A percentile compares a stretch with the other conserved stretches of the same genome.
phyloP scores from a whole-genome alignment of 129 eudicot species.

The Pseudognaphalium luteoalbum region DNA sequence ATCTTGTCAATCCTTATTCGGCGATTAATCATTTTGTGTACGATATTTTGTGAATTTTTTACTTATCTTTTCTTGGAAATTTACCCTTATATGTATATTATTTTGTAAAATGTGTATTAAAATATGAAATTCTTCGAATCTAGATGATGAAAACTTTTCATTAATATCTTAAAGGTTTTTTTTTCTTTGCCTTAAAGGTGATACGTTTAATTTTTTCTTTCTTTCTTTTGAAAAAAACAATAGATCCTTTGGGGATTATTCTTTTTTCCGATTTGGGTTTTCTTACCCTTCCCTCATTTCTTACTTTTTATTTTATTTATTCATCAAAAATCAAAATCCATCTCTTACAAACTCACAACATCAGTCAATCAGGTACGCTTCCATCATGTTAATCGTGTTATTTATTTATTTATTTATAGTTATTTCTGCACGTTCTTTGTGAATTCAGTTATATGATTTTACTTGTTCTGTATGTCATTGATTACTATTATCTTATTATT shows the following conservation, averaged over 20 bases:
- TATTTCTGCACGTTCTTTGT: background rate
- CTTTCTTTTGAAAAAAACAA: no score
- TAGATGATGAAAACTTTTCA: no score
- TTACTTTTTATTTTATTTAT: background rate
- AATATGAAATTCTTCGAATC: no score
- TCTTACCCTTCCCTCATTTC: background rate
- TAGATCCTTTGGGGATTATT: constrained; percentile 33
- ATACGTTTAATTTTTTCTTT: no score
- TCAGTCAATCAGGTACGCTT: constrained; percentile 20
- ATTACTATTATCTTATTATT: background rate
- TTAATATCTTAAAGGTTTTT: no score
- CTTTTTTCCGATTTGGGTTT: constrained; percentile 8
- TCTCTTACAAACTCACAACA: background rate
- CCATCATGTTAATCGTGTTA: background rate
- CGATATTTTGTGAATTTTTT: no score
- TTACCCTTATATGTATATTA: no score
- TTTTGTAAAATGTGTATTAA: no score
- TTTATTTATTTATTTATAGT: background rate
- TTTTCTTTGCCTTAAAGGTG: no score
- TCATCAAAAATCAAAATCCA: background rate
- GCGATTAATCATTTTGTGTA: no score
- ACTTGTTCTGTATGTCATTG: constrained; percentile 11
- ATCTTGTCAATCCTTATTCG: background rate
- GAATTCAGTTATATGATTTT: constrained; percentile 14
- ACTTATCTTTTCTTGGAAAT: no score